Evolutionary conservation across 352 stramenopile species (phyloP), one percentile per base, ranked within the genome.

Genomic region (Phytophthora pini): DNA sequence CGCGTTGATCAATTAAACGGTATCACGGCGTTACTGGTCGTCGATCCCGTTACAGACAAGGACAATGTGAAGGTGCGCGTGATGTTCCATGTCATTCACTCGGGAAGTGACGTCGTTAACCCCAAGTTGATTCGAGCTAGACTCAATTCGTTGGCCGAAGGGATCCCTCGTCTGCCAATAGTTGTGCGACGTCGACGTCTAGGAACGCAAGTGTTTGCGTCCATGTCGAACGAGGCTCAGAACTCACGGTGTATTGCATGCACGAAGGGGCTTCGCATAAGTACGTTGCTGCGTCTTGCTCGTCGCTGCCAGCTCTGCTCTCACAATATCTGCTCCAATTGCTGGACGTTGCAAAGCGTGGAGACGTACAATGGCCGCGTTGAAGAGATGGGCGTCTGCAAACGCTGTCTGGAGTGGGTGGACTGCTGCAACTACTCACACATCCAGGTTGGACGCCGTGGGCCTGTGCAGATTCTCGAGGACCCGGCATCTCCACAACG

Each of bases 241-340:
- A 86, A 83, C 40, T 54, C 60, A 15, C 60, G 61, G 38, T 87
- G 78, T 41, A 77, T 78, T 27, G 72, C 72, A 50, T 87, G 78
- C 41, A 84, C 78, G 1, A 82, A 80, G 49, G 65, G 64, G 1
- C 54, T 87, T 29, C 65, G 64, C 10, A 20, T 85, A 22, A 69
- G 64, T 49, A 45, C 62, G 0, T 52, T 79, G 45, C 61, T 73
- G 39, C 55, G 62, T 11, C 34, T 7, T 10, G 51, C 65, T 3
- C 53, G 55, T 3, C 77, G 71, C 6, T 87, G 77, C n/a, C 63
- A 81, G 15, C 56, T 87, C 6, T 87, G 78, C 39, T 68, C 64
- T 10, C 81, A 84, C 68, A 73, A 74, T 38, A 74, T 84, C 8
- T 87, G 78, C 49, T 72, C 69, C 5, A 51, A 56, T 20, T 87